These are phyloP conservation scores for Fusarium brevicatenulatum DNA, from an alignment of 2,329 filamentous ascomycete genomes.

Conservation along the genomic window DNA sequence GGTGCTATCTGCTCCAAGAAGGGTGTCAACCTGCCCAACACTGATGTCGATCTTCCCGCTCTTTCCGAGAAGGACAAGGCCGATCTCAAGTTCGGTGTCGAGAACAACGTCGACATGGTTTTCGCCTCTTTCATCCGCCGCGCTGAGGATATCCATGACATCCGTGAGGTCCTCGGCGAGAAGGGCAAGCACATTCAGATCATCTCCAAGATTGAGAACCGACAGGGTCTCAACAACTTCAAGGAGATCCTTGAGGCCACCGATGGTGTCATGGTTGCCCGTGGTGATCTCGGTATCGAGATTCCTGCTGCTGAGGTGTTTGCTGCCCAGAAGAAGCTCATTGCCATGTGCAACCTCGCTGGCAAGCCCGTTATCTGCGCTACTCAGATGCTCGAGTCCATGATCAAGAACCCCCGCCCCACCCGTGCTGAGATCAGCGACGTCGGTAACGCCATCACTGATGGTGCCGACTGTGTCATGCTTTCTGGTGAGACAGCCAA, in stretches of 20 bases:
- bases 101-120: conserved; percentile 99
- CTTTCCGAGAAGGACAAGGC: conserved; percentile 98
- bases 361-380: conserved; percentile 99
- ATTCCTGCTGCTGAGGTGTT: conserved; percentile 99
- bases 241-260: conserved; percentile 95
- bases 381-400: conserved; percentile 99
- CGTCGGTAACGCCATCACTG: conserved; percentile 96
- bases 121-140: conserved; percentile 98
- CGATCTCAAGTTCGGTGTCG: conserved; percentile 94
- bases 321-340: conserved; percentile 99
- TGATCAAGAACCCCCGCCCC: conserved; percentile 99
- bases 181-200: conserved; percentile 98
- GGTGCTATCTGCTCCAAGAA: conserved; percentile 99
- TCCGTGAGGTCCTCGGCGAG: conserved; percentile 89
- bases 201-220: conserved; percentile 99
- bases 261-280: conserved; percentile 99
- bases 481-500: conserved; percentile 99
- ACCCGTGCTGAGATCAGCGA: conserved; percentile 99
- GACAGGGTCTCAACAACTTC: conserved; percentile 99
- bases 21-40: conserved; percentile 99
- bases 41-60: conserved; percentile 96
- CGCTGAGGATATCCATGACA: conserved; percentile 90
- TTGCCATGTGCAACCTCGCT: conserved; percentile 99
- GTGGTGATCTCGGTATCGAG: conserved; percentile 95
- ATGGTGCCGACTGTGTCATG: conserved; percentile 99